phyloP scores from a whole-genome alignment of 1,139 yeast species.

The Nematodospora anomalae region DNA sequence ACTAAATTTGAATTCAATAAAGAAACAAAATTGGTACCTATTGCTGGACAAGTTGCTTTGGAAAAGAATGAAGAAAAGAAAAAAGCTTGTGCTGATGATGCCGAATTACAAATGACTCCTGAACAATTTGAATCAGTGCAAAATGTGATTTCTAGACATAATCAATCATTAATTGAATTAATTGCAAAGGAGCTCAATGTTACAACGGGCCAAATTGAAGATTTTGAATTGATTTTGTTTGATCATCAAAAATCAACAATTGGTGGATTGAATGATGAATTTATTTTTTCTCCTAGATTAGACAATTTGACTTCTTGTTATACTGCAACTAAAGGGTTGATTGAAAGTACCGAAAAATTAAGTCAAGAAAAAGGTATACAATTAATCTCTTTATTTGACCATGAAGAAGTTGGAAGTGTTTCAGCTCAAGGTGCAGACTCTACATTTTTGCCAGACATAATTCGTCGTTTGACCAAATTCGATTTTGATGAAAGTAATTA shows the following conservation, averaged over 20 bases:
- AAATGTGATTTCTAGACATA: constrained; percentile 71
- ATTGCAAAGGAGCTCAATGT: constrained; percentile 66
- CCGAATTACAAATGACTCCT: constrained; percentile 41
- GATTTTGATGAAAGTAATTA: constrained; percentile 19
- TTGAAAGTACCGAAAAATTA: constrained; percentile 50
- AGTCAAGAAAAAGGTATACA: constrained; percentile 57
- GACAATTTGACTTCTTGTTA: constrained; percentile 89
- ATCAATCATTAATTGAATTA: constrained; percentile 62
- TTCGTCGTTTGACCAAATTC: constrained; percentile 62
- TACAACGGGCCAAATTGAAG: constrained; percentile 60
- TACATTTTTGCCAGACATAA: constrained; percentile 76
- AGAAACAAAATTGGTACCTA: constrained; percentile 84
- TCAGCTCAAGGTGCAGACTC: constrained; percentile 98
- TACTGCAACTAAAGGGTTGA: constrained; percentile 71
- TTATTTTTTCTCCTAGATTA: constrained; percentile 88
- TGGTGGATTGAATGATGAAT: constrained; percentile 90
- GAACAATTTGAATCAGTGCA: constrained; percentile 67
- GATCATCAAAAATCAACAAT: constrained; percentile 81
- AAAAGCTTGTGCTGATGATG: constrained; percentile 46
- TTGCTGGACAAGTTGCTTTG: constrained; percentile 65
- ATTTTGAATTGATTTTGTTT: constrained; percentile 84
- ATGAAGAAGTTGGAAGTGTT: constrained; percentile 91
- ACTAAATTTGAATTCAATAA: constrained; percentile 84
- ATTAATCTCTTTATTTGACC: constrained; percentile 82
- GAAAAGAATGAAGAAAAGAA: constrained; percentile 29